Percentiles rank a stretch among this genome's conserved stretches.
Evolutionary conservation across 192 early-diverging fungal genomes (phyloP).

Genomic region (Backusella mclennaniae): DNA sequence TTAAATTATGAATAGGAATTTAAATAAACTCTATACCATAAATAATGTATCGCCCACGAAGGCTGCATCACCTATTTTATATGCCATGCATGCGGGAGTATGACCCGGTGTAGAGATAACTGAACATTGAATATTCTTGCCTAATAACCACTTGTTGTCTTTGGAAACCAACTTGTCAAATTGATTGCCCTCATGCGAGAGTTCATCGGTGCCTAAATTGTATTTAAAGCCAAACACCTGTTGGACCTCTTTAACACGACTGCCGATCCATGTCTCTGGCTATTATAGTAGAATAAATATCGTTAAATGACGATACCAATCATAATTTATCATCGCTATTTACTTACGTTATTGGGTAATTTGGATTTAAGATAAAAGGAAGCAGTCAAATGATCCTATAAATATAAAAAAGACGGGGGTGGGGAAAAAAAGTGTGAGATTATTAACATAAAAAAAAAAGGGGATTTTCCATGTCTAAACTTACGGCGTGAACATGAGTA

Average conservation of each 20-base stretch:
- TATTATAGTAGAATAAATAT: neutral
- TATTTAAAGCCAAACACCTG: slow-evolving; percentile 27
- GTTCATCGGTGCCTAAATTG: slow-evolving; percentile 15
- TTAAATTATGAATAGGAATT: neutral
- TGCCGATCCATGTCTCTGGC: slow-evolving; percentile 28
- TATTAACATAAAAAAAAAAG: neutral
- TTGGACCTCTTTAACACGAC: slow-evolving; percentile 24
- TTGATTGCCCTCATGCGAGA: slow-evolving; percentile 15
- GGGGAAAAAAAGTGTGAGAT: neutral
- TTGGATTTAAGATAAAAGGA: slow-evolving; percentile 24
- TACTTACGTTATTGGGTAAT: slow-evolving; percentile 18
- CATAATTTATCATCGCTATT: neutral
- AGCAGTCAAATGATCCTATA: slow-evolving; percentile 36
- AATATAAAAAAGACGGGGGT: slow-evolving; percentile 4
- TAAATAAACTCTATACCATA: slow-evolving; percentile 27
- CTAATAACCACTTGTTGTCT: slow-evolving; percentile 18
- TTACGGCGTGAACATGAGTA: slow-evolving; percentile 37
- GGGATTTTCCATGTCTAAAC: neutral
- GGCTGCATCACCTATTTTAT: slow-evolving; percentile 30
- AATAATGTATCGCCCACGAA: slow-evolving; percentile 38
- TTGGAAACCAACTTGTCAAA: slow-evolving; percentile 17
- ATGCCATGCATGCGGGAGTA: slow-evolving; percentile 31
- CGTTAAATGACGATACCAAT: neutral
- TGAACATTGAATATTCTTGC: slow-evolving; percentile 24
- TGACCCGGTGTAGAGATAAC: slow-evolving; percentile 28